Base-by-base conservation (phyloP, 345 rosid species). In the Eucalyptus sp. region DNA sequence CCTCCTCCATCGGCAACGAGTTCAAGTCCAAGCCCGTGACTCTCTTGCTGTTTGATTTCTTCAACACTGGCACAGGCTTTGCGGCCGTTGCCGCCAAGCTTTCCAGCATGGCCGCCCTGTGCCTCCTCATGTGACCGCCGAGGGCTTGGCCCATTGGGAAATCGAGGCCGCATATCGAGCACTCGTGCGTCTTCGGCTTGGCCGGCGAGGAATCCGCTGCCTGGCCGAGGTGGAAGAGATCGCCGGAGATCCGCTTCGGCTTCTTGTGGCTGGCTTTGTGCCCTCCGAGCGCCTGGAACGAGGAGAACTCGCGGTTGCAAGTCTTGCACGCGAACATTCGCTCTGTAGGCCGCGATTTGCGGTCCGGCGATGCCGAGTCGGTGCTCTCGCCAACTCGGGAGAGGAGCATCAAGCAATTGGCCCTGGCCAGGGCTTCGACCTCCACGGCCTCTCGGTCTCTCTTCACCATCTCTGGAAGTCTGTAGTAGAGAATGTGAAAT, bases 41-140 rank as follows among this genome's bases (percentile, higher is more conserved):
- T 83, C 96, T 93, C 88, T 94, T 92, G 41, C 90, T 91, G n/a
- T 88, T 93, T 49, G 94, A 92, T 91, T 93, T 96, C 90, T 94
- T 96, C 97, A 97, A 76, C 79, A 95, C 94, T 16, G 95, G 91
- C 50, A 90, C 66, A 58, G 22, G 46, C 94, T 24, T 51, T n/a
- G 2, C 88, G 3, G 54, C 51, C 1, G n/a, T n/a, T n/a, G 76
- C 41, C 2, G 37, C 12, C 80, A 43, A 54, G 31, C 64, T 88
- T 31, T 49, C 87, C 50, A 7, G 54, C 58, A 81, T 33, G 50
- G 85, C 86, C 13, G 91, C 89, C 86, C 96, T 92, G 62, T 97
- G 99, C 89, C 96, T 93, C 93, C 99, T 94, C 99, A 97, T 97
- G 89, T 97, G 99, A 48, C 99, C 99, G 1, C 99, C 99, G 3